Base-by-base conservation (phyloP, 2,329 filamentous ascomycete species). In the Colletotrichum sp. region DNA sequence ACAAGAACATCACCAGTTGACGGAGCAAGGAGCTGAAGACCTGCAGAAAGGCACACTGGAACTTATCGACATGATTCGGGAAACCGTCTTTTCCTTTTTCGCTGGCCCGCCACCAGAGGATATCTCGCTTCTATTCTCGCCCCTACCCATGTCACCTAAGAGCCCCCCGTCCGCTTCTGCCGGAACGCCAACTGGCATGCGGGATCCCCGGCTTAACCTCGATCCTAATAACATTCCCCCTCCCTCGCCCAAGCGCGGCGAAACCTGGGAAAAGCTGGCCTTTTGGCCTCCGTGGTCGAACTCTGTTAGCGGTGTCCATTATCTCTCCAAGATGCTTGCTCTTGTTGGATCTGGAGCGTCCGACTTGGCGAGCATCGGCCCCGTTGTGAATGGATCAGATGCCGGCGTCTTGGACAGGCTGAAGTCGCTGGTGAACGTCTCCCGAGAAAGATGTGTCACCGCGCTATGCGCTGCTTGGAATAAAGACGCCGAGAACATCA, bases 211-310 rank as follows among this genome's bases (percentile, higher is more conserved):
- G 2, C 96, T 98, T 85, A 94, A 93, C 71, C 92, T 98, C 76
- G 95, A 98, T 81, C 89, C 92, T 0, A 94, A 91, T 81, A 96
- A 95, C 77, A 87, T 95, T 4, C 96, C 95, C 2, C 92, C 93
- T 13, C 93, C 94, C 2, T 95, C 94, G 0, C 95, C 95, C 0
- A 95, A 90, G 79, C 91, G 91, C 60, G 96, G 96, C 8, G 95
- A 98, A 80, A 87, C 93, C 0, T 99, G 96, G 95, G 97, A 99
- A 82, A 94, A 96, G 86, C 92, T 97, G 84, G 96, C 96, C 0
- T 99, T 99, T 84, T 99, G 96, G 96, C 96, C 96, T 6, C 97
- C 96, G 0, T 94, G 95, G 86, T 95, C 96, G 3, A 99, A 98
- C 82, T 96, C 96, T 0, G 87, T 99, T 28, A 98, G 96, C 75